Evolutionary conservation across 441 rosid genomes (phyloP).

Genomic region (Pelargonium australe): DNA sequence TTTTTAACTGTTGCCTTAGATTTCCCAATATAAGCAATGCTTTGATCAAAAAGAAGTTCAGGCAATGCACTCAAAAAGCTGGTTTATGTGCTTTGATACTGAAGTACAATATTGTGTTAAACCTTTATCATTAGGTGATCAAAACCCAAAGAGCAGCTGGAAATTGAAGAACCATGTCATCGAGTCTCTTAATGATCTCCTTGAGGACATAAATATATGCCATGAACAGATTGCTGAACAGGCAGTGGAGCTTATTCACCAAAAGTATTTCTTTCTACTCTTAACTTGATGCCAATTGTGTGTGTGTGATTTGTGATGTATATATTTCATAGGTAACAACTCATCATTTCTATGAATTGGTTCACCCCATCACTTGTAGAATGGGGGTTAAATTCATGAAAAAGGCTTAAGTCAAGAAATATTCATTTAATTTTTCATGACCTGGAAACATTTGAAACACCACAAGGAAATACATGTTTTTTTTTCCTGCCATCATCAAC

Average conservation of each 20-base stretch:
- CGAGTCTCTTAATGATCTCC: conserved; percentile 19
- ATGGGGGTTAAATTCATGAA: too few relatives aligned
- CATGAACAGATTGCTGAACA: conserved; percentile 23
- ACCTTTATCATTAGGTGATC: conserved; percentile 12
- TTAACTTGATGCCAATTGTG: background rate
- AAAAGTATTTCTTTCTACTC: conserved; percentile 16
- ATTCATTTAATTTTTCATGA: too few relatives aligned
- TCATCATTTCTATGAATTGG: background rate
- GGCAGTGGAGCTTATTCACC: conserved; percentile 24
- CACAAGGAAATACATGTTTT: too few relatives aligned
- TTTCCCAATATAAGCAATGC: background rate
- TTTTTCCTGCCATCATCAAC: too few relatives aligned
- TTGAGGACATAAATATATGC: conserved; percentile 22
- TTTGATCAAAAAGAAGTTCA: too few relatives aligned
- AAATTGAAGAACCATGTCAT: conserved; percentile 18
- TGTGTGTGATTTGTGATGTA: background rate
- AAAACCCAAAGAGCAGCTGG: conserved; percentile 9
- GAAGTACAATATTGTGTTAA: background rate
- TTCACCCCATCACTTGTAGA: background rate
- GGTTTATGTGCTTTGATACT: too few relatives aligned
- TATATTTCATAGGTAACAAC: background rate
- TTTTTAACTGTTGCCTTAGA: background rate
- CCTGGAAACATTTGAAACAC: too few relatives aligned
- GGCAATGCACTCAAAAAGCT: too few relatives aligned
- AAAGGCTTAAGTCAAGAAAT: too few relatives aligned